phyloP scores from a whole-genome alignment of 2,329 filamentous ascomycete genomes.

The Chalaropsis ovoidea region DNA sequence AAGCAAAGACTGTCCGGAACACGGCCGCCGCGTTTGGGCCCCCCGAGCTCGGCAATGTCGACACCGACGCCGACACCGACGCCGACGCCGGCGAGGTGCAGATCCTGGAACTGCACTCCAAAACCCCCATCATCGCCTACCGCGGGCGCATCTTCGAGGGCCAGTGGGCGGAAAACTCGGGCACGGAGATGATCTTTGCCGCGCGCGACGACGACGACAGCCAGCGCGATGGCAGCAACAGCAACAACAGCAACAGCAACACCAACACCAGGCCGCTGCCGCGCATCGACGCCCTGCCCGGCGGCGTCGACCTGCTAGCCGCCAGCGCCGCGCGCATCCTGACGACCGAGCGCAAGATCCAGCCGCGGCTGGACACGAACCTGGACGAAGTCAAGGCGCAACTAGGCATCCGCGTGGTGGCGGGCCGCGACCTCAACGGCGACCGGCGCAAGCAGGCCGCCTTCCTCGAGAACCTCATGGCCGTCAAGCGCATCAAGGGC shows the following conservation, averaged over 20 bases:
- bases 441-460: slow-evolving; percentile 41
- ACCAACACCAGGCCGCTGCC: slow-evolving; percentile 34
- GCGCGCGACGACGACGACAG: slow-evolving; percentile 34
- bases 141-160: slow-evolving; percentile 68
- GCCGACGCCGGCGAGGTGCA: slow-evolving; percentile 47
- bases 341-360: slow-evolving; percentile 53
- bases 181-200: slow-evolving; percentile 70
- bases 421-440: slow-evolving; percentile 40
- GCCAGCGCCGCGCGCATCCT: slow-evolving; percentile 59
- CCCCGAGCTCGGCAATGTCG: background rate
- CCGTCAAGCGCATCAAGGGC: slow-evolving; percentile 52
- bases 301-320: slow-evolving; percentile 61
- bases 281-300: slow-evolving; percentile 41
- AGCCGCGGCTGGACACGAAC: slow-evolving; percentile 34
- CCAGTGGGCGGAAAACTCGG: slow-evolving; percentile 70
- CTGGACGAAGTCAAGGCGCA: slow-evolving; percentile 33
- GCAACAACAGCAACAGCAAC: slow-evolving; percentile 33
- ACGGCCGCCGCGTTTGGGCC: background rate
- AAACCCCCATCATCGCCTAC: slow-evolving; percentile 69
- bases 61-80: too few relatives aligned
- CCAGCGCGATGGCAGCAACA: slow-evolving; percentile 33
- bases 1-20: background rate
- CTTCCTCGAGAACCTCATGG: slow-evolving; percentile 57
- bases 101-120: slow-evolving; percentile 69
- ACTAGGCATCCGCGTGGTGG: slow-evolving; percentile 39